Evolutionary conservation across 2,329 filamentous ascomycete species (phyloP), one percentile per base, ranked within the genome.

Genomic region (Cytospora chrysosperma): DNA sequence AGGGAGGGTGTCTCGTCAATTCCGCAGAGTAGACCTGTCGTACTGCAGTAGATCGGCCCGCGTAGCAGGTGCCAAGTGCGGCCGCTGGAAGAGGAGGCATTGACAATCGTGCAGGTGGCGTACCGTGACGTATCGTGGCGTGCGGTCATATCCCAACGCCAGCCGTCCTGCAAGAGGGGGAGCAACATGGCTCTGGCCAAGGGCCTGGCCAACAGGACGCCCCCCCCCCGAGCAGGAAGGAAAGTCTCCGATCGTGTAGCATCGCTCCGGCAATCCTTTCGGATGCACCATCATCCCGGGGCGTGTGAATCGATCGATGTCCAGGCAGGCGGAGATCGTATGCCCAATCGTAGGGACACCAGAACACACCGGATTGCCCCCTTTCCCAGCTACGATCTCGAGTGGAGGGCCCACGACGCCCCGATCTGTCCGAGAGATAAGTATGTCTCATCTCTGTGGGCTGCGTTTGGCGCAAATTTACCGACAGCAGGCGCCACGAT

Each of bases 331-430:
- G 3, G 58, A 60, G 49, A 32, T 55, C 50, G 58, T 54, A 34
- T 32, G 53, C 43, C 58, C 58, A 40, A 40, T 47, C 50, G 51
- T 60, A 54, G 43, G 32, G 24, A 54, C 34, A 17, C 21, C 51
- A 51, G 19, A 17, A n/a, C 50, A 60, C 37, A 26, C 30, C 37
- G 30, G 30, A 30, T 34, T n/a, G n/a, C n/a, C n/a, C n/a, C n/a
- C n/a, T n/a, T n/a, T n/a, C 43, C 26, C 50, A 43, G n/a, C 34
- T 30, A 52, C 50, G 34, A 52, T 52, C 58, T 54, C 58, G 58
- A 60, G 40, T 47, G n/a, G n/a, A 47, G n/a, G n/a, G n/a, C 40
- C 9, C 40, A 12, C 5, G 40, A 47, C n/a, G 40, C 40, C 40
- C 9, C n/a, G 40, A 47, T 47, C 40, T 47, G 40, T 47, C 40